These are phyloP conservation scores for Penicillium digitatum DNA, from an alignment of 2,329 filamentous ascomycete species.

Conservation along the genomic window DNA sequence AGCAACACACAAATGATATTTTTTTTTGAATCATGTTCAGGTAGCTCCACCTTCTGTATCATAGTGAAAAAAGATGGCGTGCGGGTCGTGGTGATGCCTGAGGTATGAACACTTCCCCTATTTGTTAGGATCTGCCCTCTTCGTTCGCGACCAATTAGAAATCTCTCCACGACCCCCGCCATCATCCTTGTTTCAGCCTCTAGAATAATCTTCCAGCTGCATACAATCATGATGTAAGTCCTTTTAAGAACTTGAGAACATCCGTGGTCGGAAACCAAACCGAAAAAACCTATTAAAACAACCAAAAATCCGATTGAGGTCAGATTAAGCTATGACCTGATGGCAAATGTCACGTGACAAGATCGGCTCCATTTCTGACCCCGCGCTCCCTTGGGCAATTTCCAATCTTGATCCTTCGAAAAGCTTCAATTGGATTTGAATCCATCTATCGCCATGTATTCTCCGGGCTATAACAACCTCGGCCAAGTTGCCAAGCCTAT, in stretches of 20 bases:
- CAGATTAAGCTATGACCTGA: too few relatives aligned
- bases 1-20: too few relatives aligned
- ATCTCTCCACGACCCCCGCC: too few relatives aligned
- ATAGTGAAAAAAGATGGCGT: too few relatives aligned
- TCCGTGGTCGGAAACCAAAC: too few relatives aligned
- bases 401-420: neutral
- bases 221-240: neutral
- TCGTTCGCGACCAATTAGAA: too few relatives aligned
- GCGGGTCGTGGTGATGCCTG: too few relatives aligned
- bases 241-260: neutral
- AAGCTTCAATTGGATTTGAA: neutral
- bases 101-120: too few relatives aligned
- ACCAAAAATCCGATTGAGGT: too few relatives aligned
- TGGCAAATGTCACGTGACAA: neutral
- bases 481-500: conserved; percentile 17
- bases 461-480: conserved; percentile 14
- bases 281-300: too few relatives aligned
- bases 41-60: too few relatives aligned
- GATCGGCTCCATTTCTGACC: neutral
- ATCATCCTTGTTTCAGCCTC: neutral
- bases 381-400: neutral
- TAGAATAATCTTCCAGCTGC: neutral
- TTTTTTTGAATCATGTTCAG: too few relatives aligned
- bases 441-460: conserved; percentile 5
- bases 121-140: neutral